Base-by-base conservation (phyloP, 2,329 filamentous ascomycete species). In the Amylocarpus encephaloides region DNA sequence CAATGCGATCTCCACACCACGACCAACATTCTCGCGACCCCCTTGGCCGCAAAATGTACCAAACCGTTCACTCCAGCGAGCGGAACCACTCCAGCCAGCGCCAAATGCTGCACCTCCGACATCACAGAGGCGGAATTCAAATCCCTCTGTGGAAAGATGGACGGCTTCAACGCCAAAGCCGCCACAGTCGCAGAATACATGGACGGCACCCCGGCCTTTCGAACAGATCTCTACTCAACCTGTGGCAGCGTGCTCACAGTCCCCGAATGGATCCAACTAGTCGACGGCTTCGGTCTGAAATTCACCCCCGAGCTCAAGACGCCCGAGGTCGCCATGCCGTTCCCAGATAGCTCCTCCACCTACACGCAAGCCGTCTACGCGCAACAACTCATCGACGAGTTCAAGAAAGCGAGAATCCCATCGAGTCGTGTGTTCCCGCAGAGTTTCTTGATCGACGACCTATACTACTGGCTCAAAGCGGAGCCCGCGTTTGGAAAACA, bases 301-400 rank as follows among this genome's bases (percentile, higher is more conserved):
- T 59, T 56, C 45, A 59, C 57, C 2, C 57, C 57, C 1, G 57
- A 59, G 19, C 43, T 56, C 16, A 59, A 59, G 44, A 55, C 52
- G 2, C 53, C 56, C 1, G 19, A 50, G 15, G 51, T 59, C 33
- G 22, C 44, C 38, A 59, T 59, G 57, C 57, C 57, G 6, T 59
- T 59, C 47, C n/a, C 35, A 22, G 34, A 32, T 32, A n/a, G n/a
- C n/a, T 32, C 22, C 16, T 47, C 45, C 19, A 56, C 53, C 34
- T 59, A 59, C 44, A 59, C 55, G 1, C 57, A 58, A 49, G 52
- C 51, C 33, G 55, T 55, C 18, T 59, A 48, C 51, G 53, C 55
- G 1, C 51, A 52, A 15, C 55, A 56, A 38, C 52, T 59, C 42
- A 45, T 59, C 35, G 44, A 59, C 48, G 51, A 43, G 5, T 59